Percentiles rank a stretch among this genome's conserved stretches.
phyloP scores from a whole-genome alignment of 2,329 filamentous ascomycete genomes.

The Gliomastix tumulicola region DNA sequence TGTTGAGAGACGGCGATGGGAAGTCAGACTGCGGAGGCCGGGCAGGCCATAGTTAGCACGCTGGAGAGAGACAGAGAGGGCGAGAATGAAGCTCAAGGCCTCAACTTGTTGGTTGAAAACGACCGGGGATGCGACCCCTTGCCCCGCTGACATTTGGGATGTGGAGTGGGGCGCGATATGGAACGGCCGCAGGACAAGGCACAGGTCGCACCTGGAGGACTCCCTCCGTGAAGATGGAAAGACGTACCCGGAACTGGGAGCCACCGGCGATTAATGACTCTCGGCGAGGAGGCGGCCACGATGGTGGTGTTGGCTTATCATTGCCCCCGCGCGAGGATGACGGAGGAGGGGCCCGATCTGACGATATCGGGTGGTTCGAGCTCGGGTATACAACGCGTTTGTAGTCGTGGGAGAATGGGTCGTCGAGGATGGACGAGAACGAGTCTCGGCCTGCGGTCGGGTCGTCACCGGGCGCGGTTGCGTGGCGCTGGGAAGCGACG shows the following conservation, averaged over 20 bases:
- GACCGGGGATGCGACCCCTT: no score
- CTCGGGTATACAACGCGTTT: conserved; percentile 2
- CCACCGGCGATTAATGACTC: conserved; percentile 37
- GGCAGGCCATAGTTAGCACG: no score
- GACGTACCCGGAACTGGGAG: conserved; percentile 28
- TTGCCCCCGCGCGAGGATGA: not conserved
- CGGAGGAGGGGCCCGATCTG: not conserved
- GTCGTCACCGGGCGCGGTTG: no score
- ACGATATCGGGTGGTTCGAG: conserved; percentile 11
- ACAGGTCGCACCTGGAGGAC: no score
- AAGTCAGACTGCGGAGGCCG: no score
- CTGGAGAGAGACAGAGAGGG: no score
- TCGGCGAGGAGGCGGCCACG: conserved; percentile 38
- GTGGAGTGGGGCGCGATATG: conserved; percentile 5
- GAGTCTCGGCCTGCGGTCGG: conserved; percentile 34
- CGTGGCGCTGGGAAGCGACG: no score
- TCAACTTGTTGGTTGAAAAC: not conserved
- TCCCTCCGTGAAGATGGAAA: not conserved
- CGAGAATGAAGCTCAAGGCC: not conserved
- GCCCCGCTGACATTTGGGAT: conserved; percentile 1
- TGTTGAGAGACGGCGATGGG: conserved; percentile 21
- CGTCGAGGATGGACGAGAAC: conserved; percentile 45
- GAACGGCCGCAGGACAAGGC: no score
- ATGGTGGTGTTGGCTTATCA: conserved; percentile 21
- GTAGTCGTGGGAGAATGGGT: conserved; percentile 40